Evolutionary conservation across 345 rosid species (phyloP), one percentile per base, ranked within the genome.

Genomic region (Linum lewisii): DNA sequence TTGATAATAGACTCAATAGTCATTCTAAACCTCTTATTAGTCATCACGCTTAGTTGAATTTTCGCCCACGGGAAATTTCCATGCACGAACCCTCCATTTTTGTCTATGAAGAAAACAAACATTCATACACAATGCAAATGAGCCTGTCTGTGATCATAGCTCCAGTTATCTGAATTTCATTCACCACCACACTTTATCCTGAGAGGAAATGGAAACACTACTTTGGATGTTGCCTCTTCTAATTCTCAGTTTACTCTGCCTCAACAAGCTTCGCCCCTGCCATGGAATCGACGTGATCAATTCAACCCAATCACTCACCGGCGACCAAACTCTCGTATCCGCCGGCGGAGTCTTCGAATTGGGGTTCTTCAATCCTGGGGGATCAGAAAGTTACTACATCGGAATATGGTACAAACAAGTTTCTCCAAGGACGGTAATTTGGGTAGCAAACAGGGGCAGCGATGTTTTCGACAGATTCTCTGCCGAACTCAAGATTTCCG

Each of bases 361-460:
- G 34, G 97, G 95, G 38, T 90, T 90, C 83, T 85, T 82, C 80
- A 29, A 26, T 24, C 82, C 83, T 53, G 14, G 45, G 45, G 57
- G 66, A 21, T 73, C 84, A 59, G 68, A 85, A 22, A 80, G 79
- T 20, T 78, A 67, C 76, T 90, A 90, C 58, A 61, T 90, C 63
- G 93, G 88, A 56, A 83, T 82, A 66, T 82, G 85, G 95, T 87
- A 82, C 70, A 45, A 63, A 0, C 45, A 38, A 38, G 63, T 87
- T 20, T 56, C 81, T 51, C 0, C 1, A 21, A 74, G 0, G 58
- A 82, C 86, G 32, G 0, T 69, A 1, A 80, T 85, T 26, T 87
- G 95, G 97, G 89, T 85, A 10, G 95, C 97, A 44, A 90, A 87
- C 58, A 77, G 94, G 58, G 84, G 76, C 29, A 64, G 23, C n/a